These are phyloP conservation scores for Didymella segeticola DNA, from an alignment of 2,329 filamentous ascomycete genomes.

Conservation along the genomic window DNA sequence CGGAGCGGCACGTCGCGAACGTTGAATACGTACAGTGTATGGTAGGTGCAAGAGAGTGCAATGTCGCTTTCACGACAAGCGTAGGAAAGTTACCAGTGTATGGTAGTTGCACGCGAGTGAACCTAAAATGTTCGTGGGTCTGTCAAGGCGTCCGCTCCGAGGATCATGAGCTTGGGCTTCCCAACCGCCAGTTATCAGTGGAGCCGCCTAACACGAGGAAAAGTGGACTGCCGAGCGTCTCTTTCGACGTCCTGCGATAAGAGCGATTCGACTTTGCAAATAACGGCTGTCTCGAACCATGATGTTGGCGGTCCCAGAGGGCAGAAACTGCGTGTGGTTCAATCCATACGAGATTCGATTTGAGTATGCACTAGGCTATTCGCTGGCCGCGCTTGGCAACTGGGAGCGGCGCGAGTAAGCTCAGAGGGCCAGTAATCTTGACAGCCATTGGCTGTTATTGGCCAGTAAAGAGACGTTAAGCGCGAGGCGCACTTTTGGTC, in stretches of 20 bases:
- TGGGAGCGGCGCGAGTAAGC: conserved; percentile 5
- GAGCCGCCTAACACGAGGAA: conserved; percentile 13
- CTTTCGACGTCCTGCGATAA: conserved; percentile 15
- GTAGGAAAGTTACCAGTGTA: conserved; percentile 12
- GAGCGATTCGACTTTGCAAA: conserved; percentile 1
- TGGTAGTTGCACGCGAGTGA: conserved; percentile 12
- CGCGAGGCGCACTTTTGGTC: neutral
- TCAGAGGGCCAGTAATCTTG: neutral
- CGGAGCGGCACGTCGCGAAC: conserved; percentile 2
- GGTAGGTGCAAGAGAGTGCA: conserved; percentile 10
- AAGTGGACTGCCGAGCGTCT: conserved; percentile 14
- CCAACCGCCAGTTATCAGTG: conserved; percentile 19
- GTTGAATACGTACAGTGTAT: conserved; percentile 9
- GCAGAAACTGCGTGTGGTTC: conserved; percentile 1
- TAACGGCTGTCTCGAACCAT: neutral
- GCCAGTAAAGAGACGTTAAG: neutral
- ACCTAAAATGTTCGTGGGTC: conserved; percentile 9
- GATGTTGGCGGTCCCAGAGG: neutral
- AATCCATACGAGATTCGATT: neutral
- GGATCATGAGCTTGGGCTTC: conserved; percentile 11
- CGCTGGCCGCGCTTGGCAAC: conserved; percentile 1
- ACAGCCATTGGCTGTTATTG: conserved; percentile 3
- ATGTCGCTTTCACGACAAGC: neutral
- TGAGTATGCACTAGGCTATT: conserved; percentile 6
- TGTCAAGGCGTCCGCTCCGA: conserved; percentile 4